Percentiles rank a stretch among this genome's conserved stretches.
Evolutionary conservation across 208 protist genomes (phyloP).

Genomic region (Acanthamoeba lenticulata): DNA sequence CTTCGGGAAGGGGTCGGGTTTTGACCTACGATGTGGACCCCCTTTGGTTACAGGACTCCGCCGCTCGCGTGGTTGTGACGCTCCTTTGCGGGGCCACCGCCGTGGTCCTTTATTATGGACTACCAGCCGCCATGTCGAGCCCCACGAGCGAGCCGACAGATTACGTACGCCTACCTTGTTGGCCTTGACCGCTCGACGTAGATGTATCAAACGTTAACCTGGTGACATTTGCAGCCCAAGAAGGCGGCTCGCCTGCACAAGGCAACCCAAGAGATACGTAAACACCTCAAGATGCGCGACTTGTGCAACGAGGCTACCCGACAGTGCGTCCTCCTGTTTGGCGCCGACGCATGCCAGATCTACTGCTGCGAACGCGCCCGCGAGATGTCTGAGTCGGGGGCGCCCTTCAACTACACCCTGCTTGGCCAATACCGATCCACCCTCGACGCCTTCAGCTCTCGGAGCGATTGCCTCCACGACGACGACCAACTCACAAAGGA

Average conservation of each 20-base stretch:
- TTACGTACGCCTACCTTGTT: too few species aligned
- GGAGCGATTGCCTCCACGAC: neutral
- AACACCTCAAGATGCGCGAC: neutral
- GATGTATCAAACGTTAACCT: neutral
- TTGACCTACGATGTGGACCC: too few species aligned
- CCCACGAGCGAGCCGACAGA: too few species aligned
- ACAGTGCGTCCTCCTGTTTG: neutral
- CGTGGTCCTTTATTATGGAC: too few species aligned
- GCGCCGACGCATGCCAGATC: neutral
- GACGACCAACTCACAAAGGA: neutral
- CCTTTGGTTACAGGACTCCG: too few species aligned
- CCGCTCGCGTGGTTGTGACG: too few species aligned
- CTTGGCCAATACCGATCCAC: neutral
- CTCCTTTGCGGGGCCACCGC: too few species aligned
- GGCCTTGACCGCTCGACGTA: too few species aligned
- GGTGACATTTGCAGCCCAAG: neutral
- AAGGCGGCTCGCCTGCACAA: neutral
- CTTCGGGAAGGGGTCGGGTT: too few species aligned
- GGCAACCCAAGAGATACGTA: neutral
- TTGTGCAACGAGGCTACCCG: neutral
- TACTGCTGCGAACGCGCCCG: neutral
- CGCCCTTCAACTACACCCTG: neutral
- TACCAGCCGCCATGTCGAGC: too few species aligned
- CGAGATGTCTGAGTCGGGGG: neutral
- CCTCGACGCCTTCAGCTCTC: neutral